Percentiles rank a stretch among this genome's conserved stretches.
phyloP scores from a whole-genome alignment of 2,329 filamentous ascomycete genomes.

The Escovopsis weberi region DNA sequence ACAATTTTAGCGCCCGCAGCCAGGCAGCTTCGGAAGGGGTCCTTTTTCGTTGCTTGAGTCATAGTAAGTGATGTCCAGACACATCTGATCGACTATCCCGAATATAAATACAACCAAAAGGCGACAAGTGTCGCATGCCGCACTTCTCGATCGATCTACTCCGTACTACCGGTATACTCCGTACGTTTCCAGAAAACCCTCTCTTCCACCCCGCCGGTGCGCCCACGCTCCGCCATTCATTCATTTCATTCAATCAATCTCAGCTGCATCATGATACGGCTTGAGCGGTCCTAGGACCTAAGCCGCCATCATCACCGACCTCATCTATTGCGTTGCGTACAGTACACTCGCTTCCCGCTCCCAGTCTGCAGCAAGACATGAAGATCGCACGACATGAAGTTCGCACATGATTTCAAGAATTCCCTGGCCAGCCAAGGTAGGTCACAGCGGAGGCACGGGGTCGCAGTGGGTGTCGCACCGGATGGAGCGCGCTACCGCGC shows the following conservation, averaged over 20 bases:
- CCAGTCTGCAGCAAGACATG: background rate
- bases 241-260: background rate
- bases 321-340: background rate
- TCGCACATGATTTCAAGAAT: slow-evolving; percentile 63
- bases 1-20: no score
- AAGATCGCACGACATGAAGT: slow-evolving; percentile 52
- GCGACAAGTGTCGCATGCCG: no score
- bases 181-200: no score
- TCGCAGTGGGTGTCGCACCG: background rate
- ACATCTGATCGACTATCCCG: no score
- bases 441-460: slow-evolving; percentile 1
- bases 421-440: slow-evolving; percentile 47
- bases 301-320: background rate
- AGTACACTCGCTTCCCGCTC: background rate
- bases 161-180: no score
- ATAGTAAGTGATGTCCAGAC: no score
- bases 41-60: no score
- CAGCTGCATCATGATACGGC: background rate
- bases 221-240: no score
- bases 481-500: background rate
- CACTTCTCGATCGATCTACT: no score
- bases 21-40: no score
- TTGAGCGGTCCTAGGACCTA: background rate
- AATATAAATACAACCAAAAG: no score
- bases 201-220: no score